Base-by-base conservation (phyloP, 805 yeast genomes). In the Wickerhamomyces rabaulensis region DNA sequence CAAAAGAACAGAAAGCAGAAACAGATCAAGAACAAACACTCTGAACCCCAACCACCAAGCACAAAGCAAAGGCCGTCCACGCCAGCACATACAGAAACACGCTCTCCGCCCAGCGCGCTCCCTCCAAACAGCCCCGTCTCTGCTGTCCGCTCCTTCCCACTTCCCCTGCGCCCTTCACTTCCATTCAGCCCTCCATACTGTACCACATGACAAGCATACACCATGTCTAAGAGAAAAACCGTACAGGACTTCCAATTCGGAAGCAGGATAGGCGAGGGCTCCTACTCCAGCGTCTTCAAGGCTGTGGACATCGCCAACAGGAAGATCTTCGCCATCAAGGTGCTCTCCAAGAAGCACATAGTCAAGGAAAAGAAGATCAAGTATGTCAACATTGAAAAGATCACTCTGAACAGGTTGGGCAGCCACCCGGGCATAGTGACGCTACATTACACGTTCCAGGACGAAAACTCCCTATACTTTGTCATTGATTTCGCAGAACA, bases 371-470 rank as follows among this genome's bases (percentile, higher is more conserved):
- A 86, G 62, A 94, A 94, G 64, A 89, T 89, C 62, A 94, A 94
- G 65, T 94, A 94, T 61, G 99, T 94, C 48, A 90, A 90, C 63
- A 92, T 94, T 48, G 99, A 94, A 62, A 94, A 94, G 63, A 83
- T 87, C 46, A 88, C 97, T 1, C 69, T 94, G 52, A 91, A 90
- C 64, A 68, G 92, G 21, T 70, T 94, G 52, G 96, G 96, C 3
- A 83, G 84, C 46, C 98, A 94, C 61, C 97, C 97, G 0, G 99
- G 99, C 1, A 85, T 94, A 25, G 95, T 94, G 19, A 87, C 91
- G 41, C 70, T 94, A 41, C 87, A 88, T 66, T 94, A 87, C 66
- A 94, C 99, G 1, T 94, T 94, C 67, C 99, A 94, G 65, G 99
- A 94, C 64, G 88, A 87, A 40, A 77, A 80, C 49, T 83, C 89